Evolutionary conservation across 2,329 filamentous ascomycete species (phyloP).

Genomic region (Tolypocladium inflatum): DNA sequence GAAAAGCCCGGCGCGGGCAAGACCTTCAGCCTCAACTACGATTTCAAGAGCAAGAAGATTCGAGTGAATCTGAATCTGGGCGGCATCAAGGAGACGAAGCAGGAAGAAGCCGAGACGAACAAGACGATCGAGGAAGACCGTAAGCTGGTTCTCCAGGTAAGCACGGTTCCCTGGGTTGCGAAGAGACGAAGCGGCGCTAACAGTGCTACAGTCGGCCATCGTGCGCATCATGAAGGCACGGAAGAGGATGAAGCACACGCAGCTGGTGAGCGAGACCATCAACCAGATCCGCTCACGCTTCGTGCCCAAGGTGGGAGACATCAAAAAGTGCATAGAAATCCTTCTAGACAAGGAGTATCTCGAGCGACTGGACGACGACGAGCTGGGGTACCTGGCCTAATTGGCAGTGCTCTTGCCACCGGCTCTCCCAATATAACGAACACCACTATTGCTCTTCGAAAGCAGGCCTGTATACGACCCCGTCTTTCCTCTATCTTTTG

Average conservation of each 20-base stretch:
- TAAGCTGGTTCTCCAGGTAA: conserved; percentile 91
- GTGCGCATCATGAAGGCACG: conserved; percentile 99
- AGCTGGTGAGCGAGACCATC: conserved; percentile 91
- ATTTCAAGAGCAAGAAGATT: conserved; percentile 98
- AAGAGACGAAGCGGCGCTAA: conserved; percentile 12
- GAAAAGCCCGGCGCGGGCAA: conserved; percentile 72
- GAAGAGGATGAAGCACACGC: conserved; percentile 96
- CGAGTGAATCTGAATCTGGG: conserved; percentile 93
- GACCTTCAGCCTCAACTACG: conserved; percentile 76
- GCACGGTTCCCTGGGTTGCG: conserved; percentile 15
- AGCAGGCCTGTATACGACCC: background rate
- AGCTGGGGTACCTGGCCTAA: conserved; percentile 89
- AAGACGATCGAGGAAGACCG: conserved; percentile 99
- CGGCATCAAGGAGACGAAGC: conserved; percentile 92
- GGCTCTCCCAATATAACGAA: background rate
- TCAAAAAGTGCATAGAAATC: conserved; percentile 99
- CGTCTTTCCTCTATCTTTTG: background rate
- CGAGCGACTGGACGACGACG: conserved; percentile 88
- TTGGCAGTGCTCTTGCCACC: background rate
- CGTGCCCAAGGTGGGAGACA: conserved; percentile 84
- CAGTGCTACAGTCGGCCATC: conserved; percentile 68
- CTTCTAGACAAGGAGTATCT: conserved; percentile 98
- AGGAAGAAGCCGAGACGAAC: conserved; percentile 93
- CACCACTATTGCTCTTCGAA: background rate
- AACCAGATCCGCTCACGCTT: conserved; percentile 90